Evolutionary conservation across 805 yeast species (phyloP).

Genomic region (Saturnispora diversa): DNA sequence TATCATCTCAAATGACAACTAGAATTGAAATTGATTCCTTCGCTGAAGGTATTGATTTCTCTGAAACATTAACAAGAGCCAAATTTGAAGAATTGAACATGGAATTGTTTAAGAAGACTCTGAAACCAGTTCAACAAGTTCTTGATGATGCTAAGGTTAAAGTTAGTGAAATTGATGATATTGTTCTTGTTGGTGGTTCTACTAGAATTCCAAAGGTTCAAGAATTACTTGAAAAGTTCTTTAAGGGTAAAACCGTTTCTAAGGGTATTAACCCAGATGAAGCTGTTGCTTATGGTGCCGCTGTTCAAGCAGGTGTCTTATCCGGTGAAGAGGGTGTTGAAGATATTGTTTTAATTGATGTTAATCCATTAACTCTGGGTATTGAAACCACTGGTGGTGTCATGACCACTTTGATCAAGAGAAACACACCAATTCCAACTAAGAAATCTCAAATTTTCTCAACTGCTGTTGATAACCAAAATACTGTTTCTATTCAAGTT

Average conservation of each 20-base stretch:
- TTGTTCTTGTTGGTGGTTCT: slow-evolving; percentile 97
- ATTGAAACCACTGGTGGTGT: slow-evolving; percentile 97
- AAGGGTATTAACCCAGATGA: slow-evolving; percentile 99
- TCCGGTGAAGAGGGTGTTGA: slow-evolving; percentile 94
- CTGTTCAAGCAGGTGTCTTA: slow-evolving; percentile 97
- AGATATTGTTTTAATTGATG: slow-evolving; percentile 84
- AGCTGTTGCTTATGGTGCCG: slow-evolving; percentile 99
- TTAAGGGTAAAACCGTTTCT: slow-evolving; percentile 91
- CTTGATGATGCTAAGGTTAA: slow-evolving; percentile 86
- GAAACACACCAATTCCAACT: slow-evolving; percentile 94
- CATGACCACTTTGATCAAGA: slow-evolving; percentile 89
- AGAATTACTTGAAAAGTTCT: slow-evolving; percentile 81
- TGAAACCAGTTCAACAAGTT: slow-evolving; percentile 94
- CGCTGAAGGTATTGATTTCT: slow-evolving; percentile 90
- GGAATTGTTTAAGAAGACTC: slow-evolving; percentile 86
- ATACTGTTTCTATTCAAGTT: slow-evolving; percentile 88
- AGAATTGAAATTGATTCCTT: slow-evolving; percentile 95
- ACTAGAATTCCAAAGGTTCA: slow-evolving; percentile 99
- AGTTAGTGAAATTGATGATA: slow-evolving; percentile 84
- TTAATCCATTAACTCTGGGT: slow-evolving; percentile 89
- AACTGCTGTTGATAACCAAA: slow-evolving; percentile 94
- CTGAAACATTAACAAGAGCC: slow-evolving; percentile 93
- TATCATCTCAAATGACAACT: slow-evolving; percentile 91
- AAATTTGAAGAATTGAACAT: slow-evolving; percentile 95
- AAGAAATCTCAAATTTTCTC: slow-evolving; percentile 93